phyloP scores from a whole-genome alignment of 2,329 filamentous ascomycete genomes.

The Verticillium isaacii region DNA sequence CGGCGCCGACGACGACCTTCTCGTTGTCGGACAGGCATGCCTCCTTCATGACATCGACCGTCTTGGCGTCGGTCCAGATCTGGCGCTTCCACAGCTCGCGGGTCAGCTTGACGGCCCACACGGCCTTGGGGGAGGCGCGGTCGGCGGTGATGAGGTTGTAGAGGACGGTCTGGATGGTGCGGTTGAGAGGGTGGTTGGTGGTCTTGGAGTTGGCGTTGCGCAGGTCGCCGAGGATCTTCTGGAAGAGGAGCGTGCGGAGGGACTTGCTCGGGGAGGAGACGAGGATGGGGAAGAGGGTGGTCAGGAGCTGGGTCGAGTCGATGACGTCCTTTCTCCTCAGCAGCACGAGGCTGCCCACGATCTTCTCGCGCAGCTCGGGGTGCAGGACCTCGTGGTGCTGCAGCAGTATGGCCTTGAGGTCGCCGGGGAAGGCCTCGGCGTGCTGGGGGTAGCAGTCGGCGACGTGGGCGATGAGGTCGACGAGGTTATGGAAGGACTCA shows the following conservation, averaged over 20 bases:
- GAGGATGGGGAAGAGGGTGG: constrained; percentile 90
- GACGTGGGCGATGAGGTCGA: constrained; percentile 91
- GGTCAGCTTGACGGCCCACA: constrained; percentile 96
- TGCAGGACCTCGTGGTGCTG: constrained; percentile 80
- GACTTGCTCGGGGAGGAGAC: constrained; percentile 90
- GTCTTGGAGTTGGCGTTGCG: constrained; percentile 81
- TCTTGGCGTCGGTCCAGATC: constrained; percentile 90
- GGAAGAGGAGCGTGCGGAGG: constrained; percentile 76
- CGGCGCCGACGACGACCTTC: constrained; percentile 83
- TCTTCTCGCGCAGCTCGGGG: constrained; percentile 84
- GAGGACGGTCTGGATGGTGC: constrained; percentile 86
- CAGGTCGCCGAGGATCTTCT: constrained; percentile 86
- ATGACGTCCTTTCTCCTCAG: constrained; percentile 88
- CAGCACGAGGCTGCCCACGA: constrained; percentile 84
- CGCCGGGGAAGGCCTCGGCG: constrained; percentile 70
- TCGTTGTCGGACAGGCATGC: constrained; percentile 84
- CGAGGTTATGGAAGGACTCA: constrained; percentile 81
- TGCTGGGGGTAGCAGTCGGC: constrained; percentile 88
- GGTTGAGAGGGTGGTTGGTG: constrained; percentile 89
- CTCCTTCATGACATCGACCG: constrained; percentile 98
- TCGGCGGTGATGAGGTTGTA: constrained; percentile 90
- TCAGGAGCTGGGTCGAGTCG: constrained; percentile 76
- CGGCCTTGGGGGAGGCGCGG: constrained; percentile 74
- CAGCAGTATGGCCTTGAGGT: constrained; percentile 75
- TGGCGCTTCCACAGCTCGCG: constrained; percentile 95